Evolutionary conservation across 495 filamentous ascomycete genomes (phyloP), one percentile per base, ranked within the genome.

Genomic region (Bacidia gigantensis): DNA sequence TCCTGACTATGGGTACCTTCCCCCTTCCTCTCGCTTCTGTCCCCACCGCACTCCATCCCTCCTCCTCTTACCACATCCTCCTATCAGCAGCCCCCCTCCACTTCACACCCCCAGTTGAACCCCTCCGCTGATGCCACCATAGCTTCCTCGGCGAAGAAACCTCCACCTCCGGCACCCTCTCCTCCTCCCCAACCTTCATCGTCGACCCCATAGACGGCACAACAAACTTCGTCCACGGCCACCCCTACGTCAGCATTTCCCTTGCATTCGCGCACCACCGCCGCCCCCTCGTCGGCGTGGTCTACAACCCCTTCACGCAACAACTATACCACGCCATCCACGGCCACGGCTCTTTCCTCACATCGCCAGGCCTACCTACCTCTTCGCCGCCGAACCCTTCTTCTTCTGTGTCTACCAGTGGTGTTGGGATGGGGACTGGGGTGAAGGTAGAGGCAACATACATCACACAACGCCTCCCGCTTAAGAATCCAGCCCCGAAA

Each of bases 121-220:
- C 42, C 20, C 29, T 39, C 21, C 22, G 21, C 23, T 29, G 12
- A 11, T 1, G 3, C 22, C 18, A 26, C 46, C 50, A n/a, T n/a
- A n/a, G n/a, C 59, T 86, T 87, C 60, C 70, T 87, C 48, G 83
- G 83, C 60, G 84, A 87, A 63, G 86, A 89, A 63, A 86, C 82
- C 26, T 88, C 85, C 72, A 69, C 78, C 3, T 82, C 83, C 50
- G 68, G 72, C 56, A 64, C 53, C 17, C 68, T 90, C 45, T 81
- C 79, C 5, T 50, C 66, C 21, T 67, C 67, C 3, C 86, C 86
- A 2, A 90, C 86, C 50, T 90, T 90, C 69, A 77, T 89, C 64
- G 76, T 80, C 57, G 86, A 90, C 67, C 86, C 86, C 26, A 86
- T 89, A 58, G 86, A 89, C 69, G 85, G 85, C 54, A 89, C 85